Evolutionary conservation across 2,329 filamentous ascomycete genomes (phyloP).

Genomic region (Talaromyces sp.): DNA sequence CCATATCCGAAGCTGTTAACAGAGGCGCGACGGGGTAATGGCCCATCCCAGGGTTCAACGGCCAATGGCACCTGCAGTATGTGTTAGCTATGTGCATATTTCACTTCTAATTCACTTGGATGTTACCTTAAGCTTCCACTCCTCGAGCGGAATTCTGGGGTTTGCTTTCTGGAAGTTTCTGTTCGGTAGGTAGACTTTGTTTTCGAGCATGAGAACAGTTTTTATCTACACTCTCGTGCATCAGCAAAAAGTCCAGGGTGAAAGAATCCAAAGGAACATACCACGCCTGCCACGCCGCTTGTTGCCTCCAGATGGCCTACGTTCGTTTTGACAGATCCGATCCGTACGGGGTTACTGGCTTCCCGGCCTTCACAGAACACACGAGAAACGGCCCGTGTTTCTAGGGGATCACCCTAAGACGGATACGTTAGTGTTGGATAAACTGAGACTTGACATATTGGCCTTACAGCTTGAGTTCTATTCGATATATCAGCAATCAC

Average conservation of each 20-base stretch:
- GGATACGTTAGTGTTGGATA: constrained; percentile 2
- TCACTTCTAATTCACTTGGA: neutral
- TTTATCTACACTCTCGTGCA: constrained; percentile 35
- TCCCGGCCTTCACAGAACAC: neutral
- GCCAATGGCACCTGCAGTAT: constrained; percentile 16
- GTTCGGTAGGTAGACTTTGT: constrained; percentile 18
- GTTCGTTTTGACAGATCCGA: constrained; percentile 29
- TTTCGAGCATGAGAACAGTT: constrained; percentile 38
- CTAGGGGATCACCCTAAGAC: constrained; percentile 19
- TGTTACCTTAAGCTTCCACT: constrained; percentile 12
- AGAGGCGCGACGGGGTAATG: constrained; percentile 15
- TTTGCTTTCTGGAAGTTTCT: constrained; percentile 22
- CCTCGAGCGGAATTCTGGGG: constrained; percentile 17
- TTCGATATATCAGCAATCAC: neutral
- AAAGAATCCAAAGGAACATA: neutral
- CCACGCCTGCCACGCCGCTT: constrained; percentile 38
- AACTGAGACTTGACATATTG: neutral
- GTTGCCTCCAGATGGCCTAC: constrained; percentile 44
- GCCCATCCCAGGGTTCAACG: constrained; percentile 24
- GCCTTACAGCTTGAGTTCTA: neutral
- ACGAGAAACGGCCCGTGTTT: constrained; percentile 19
- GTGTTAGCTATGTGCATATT: neutral
- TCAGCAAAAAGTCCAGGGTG: neutral
- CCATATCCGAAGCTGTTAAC: constrained; percentile 38
- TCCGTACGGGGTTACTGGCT: constrained; percentile 12